Base-by-base conservation (phyloP, 1,139 yeast genomes). In the Geotrichum armillariae region DNA sequence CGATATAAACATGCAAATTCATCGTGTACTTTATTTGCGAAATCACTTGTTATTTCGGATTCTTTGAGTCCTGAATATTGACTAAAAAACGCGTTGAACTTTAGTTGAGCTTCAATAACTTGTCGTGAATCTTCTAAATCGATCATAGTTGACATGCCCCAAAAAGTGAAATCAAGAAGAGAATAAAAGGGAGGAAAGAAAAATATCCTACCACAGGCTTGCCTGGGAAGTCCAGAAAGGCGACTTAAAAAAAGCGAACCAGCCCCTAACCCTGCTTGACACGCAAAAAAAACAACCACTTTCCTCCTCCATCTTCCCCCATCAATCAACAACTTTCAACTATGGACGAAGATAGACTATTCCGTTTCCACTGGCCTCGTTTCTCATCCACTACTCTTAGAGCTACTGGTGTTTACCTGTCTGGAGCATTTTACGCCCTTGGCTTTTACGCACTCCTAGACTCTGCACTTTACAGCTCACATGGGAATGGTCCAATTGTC, bases 361-460 rank as follows among this genome's bases (percentile, higher is more conserved):
- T 65, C 39, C 58, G 68, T 25, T 58, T 65, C 53, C 50, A 51
- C 25, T 41, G 65, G 12, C 66, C 69, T 9, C 67, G 62, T 29
- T 52, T 68, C 23, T 83, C 83, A 58, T 82, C 93, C 6, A 82
- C 82, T 45, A 79, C 84, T 42, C 74, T 89, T 46, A 76, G 95
- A 59, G 78, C 91, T 1, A 69, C 79, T 35, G 95, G 96, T 8
- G 91, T 86, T 23, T 86, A 85, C 62, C 61, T 81, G 21, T 73
- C 90, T 2, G 95, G 95, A 1, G 88, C 83, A 0, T 73, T 84
- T 51, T 93, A 86, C 61, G 87, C 97, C 41, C 71, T 87, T 52
- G 99, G 96, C 9, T 83, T 91, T 65, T 93, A 96, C 94, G 73
- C 85, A 33, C 81, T 93, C 69, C 70, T 93, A 33, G 99, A 93